These are phyloP conservation scores for Achaetomium macrosporum DNA, from an alignment of 2,329 filamentous ascomycete species.

Conservation along the genomic window DNA sequence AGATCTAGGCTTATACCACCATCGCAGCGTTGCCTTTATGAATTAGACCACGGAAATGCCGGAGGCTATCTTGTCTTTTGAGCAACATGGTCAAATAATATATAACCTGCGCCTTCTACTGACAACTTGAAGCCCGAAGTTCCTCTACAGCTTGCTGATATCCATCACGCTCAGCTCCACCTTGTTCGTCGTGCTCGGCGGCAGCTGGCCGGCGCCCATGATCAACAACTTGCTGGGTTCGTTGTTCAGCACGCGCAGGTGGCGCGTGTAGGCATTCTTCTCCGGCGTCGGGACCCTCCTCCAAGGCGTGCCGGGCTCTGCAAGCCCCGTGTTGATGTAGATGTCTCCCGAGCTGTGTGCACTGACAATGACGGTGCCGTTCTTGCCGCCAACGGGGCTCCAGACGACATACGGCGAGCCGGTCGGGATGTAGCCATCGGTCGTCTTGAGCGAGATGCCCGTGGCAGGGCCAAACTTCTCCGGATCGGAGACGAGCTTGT, in stretches of 20 bases:
- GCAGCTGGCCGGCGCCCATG: conserved; percentile 40
- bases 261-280: conserved; percentile 34
- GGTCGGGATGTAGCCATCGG: conserved; percentile 14
- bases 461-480: conserved; percentile 21
- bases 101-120: too few relatives aligned
- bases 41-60: too few relatives aligned
- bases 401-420: conserved; percentile 41
- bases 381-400: conserved; percentile 38
- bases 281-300: conserved; percentile 33
- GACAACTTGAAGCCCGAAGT: not conserved
- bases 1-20: too few relatives aligned
- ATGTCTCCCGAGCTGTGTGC: conserved; percentile 38
- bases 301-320: conserved; percentile 32
- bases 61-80: too few relatives aligned
- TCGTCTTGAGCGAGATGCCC: conserved; percentile 26
- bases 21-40: too few relatives aligned
- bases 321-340: conserved; percentile 34
- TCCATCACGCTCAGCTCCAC: conserved; percentile 34
- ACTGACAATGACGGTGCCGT: conserved; percentile 33
- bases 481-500: conserved; percentile 21
- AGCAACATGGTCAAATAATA: too few relatives aligned
- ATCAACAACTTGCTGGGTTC: conserved; percentile 36
- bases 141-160: conserved; percentile 14
- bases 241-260: conserved; percentile 32
- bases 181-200: conserved; percentile 42